A percentile compares a stretch with the other conserved stretches of the same genome.
Conservation (phyloP, 306 rosid genomes). For the Abrus pulchellus region DNA sequence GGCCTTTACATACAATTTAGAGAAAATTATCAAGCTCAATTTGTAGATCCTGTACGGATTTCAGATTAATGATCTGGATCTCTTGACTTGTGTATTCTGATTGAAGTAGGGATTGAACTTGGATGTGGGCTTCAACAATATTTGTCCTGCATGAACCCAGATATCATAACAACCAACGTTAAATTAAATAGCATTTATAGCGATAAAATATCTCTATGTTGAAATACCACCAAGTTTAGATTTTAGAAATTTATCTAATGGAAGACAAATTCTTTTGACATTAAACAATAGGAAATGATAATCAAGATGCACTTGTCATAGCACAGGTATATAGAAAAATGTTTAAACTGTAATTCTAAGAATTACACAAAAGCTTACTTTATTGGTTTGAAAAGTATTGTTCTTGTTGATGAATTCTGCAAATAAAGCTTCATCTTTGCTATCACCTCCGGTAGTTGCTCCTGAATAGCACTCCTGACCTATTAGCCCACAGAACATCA, state of each 20-base stretch:
- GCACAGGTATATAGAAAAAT: slow-evolving; percentile 6
- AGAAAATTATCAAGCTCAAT: slow-evolving; percentile 76
- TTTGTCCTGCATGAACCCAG: slow-evolving; percentile 68
- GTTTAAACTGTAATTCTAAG: slow-evolving; percentile 5
- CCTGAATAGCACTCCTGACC: slow-evolving; percentile 83
- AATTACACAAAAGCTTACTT: slow-evolving; percentile 63
- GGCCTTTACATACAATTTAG: slow-evolving; percentile 51
- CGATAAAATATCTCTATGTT: not conserved
- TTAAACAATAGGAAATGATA: not conserved
- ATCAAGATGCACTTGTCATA: slow-evolving; percentile 22
- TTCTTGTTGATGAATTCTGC: slow-evolving; percentile 86
- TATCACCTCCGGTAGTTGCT: slow-evolving; percentile 81
- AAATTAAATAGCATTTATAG: slow-evolving; percentile 1
- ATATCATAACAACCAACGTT: slow-evolving; percentile 25
- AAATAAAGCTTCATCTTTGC: slow-evolving; percentile 95
- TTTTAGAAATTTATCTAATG: slow-evolving; percentile 25
- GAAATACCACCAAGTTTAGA: not conserved
- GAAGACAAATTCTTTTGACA: slow-evolving; percentile 5
- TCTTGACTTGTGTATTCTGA: slow-evolving; percentile 87
- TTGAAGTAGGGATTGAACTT: slow-evolving; percentile 74
- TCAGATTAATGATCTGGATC: slow-evolving; percentile 73
- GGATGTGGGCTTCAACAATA: slow-evolving; percentile 92
- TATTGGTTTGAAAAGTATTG: slow-evolving; percentile 95
- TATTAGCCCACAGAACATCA: slow-evolving; percentile 55
- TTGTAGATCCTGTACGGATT: slow-evolving; percentile 73